Evolutionary conservation across 2,329 filamentous ascomycete species (phyloP).

Genomic region (Clonostachys solani): DNA sequence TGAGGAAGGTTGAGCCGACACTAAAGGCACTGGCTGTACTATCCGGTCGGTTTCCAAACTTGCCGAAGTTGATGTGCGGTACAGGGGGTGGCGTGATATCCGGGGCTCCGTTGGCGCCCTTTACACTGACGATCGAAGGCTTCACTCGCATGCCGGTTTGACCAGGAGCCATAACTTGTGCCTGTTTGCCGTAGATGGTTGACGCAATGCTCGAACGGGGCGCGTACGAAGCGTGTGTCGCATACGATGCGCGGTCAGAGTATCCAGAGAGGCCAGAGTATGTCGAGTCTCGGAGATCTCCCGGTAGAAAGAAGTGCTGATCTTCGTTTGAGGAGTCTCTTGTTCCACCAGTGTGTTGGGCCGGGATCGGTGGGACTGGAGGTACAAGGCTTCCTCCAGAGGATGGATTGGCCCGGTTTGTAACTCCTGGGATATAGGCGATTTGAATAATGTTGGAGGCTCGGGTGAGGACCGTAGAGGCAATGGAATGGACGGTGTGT

Average conservation of each 20-base stretch:
- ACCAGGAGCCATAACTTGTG: constrained; percentile 75
- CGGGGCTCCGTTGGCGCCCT: constrained; percentile 57
- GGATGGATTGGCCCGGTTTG: constrained; percentile 82
- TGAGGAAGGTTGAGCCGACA: constrained; percentile 65
- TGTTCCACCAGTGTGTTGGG: constrained; percentile 44
- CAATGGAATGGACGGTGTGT: constrained; percentile 85
- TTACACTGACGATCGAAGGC: constrained; percentile 90
- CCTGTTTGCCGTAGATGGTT: constrained; percentile 90
- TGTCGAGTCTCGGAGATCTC: constrained; percentile 84
- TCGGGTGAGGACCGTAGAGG: constrained; percentile 89
- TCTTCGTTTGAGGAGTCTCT: constrained; percentile 53
- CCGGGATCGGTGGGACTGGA: constrained; percentile 90
- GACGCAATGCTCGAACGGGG: constrained; percentile 77
- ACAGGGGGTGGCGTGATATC: constrained; percentile 61
- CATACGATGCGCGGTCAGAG: constrained; percentile 58
- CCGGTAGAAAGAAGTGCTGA: constrained; percentile 90
- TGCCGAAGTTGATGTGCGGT: constrained; percentile 64
- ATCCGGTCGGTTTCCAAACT: constrained; percentile 46
- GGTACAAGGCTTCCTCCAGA: constrained; percentile 74
- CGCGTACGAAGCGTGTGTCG: constrained; percentile 48
- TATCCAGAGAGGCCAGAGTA: constrained; percentile 73
- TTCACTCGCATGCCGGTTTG: constrained; percentile 77
- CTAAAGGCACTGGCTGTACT: constrained; percentile 59
- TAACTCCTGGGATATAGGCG: constrained; percentile 96
- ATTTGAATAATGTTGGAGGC: constrained; percentile 99